Conservation (phyloP, 208 protist genomes). For the Tetramitus jugosus region DNA sequence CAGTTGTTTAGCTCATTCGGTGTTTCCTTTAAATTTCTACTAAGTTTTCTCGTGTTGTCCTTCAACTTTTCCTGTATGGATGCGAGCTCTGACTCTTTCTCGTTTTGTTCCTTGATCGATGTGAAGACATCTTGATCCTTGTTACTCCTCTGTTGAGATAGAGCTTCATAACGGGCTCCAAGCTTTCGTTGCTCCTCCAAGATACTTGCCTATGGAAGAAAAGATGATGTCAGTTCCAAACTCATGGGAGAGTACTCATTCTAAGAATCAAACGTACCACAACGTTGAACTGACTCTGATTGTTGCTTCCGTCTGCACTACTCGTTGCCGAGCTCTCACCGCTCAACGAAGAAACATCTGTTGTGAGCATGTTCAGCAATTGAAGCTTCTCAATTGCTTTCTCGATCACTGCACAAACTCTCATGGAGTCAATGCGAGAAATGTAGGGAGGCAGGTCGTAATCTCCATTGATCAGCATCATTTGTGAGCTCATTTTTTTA, state of each 20-base stretch:
- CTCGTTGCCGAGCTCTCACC: neutral
- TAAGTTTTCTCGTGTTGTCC: conserved; percentile 13
- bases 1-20: conserved; percentile 22
- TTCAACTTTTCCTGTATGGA: conserved; percentile 10
- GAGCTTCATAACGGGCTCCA: neutral
- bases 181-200: conserved; percentile 14
- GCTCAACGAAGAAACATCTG: conserved; percentile 7
- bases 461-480: neutral
- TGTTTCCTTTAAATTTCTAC: conserved; percentile 22
- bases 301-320: neutral
- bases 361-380: conserved; percentile 5
- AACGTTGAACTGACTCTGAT: no score
- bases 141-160: neutral
- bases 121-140: neutral
- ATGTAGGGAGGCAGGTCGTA: neutral
- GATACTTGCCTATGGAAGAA: neutral
- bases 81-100: conserved; percentile 1
- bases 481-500: no score
- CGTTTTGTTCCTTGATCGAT: neutral
- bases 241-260: no score
- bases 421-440: neutral
- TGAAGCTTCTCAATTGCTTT: neutral
- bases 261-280: no score
- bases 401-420: conserved; percentile 14
- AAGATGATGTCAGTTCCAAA: no score